Base-by-base conservation (phyloP, 176 grass and related monocot species). In the Secale cereale region DNA sequence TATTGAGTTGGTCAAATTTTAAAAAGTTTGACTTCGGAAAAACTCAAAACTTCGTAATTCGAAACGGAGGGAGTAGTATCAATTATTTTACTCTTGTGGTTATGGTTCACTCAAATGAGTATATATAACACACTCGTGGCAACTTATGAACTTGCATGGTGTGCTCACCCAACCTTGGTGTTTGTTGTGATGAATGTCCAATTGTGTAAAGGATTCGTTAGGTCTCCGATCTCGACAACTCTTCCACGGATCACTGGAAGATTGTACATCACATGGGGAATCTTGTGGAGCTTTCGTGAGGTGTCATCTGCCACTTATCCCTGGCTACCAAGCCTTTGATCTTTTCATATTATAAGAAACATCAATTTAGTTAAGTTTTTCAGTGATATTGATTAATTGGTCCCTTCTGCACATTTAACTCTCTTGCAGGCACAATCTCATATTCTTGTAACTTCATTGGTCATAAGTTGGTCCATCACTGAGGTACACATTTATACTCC, bases 381-480 rank as follows among this genome's bases (percentile, higher is more conserved):
- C 25, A 69, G 59, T 8, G 14, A 66, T 19, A 66, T 66, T 31
- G 8, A 26, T 67, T 77, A 33, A 16, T 57, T 75, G n/a, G 28
- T 22, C 23, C 0, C 32, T 3, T 40, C 2, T 43, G 16, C 8
- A 14, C 25, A 40, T 16, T 82, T n/a, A 59, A n/a, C 66, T 89
- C 28, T 69, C 54, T 82, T 80, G 52, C 85, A 94, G 96, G 85
- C 74, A 23, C 94, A 85, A 0, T 78, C 89, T 60, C 87, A 93
- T 63, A 74, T 98, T 46, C 85, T 98, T 77, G 89, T 94, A 74
- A 92, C 91, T 64, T 87, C 86, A 16, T 39, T 98, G 35, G 86
- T 98, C 8, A 95, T 95, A 72, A 95, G 93, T 46, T 98, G 96
- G 96, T 98, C 96, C 35, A 86, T 98, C 27, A 98, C 91, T 26